Conservation (phyloP, 306 rosid genomes). For the Medicago lupulina region DNA sequence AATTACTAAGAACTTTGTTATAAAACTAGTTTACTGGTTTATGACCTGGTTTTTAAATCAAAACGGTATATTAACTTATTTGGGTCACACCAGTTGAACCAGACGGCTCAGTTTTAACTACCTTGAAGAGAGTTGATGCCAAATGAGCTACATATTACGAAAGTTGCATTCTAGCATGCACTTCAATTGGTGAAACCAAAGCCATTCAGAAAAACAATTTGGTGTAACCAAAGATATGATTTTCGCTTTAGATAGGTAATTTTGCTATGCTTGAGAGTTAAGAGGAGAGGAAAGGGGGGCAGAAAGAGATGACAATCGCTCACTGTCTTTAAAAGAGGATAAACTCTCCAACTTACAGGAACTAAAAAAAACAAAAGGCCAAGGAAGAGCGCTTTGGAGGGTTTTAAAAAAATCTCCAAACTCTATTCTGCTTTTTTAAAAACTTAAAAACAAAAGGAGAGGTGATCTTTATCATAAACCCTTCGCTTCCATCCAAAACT, state of each 20-base stretch:
- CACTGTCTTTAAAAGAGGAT: not conserved
- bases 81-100: too few species aligned
- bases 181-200: not conserved
- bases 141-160: not conserved
- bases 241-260: conserved; percentile 8
- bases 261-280: not conserved
- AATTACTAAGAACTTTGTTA: too few species aligned
- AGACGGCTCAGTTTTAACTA: too few species aligned
- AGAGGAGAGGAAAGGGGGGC: too few species aligned
- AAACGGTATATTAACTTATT: too few species aligned
- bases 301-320: too few species aligned
- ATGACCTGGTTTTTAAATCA: too few species aligned
- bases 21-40: too few species aligned
- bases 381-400: not conserved
- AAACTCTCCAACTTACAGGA: not conserved
- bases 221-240: not conserved
- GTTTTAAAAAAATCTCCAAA: not conserved
- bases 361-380: not conserved
- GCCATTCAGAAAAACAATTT: too few species aligned
- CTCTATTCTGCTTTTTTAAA: not conserved
- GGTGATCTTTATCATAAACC: not conserved
- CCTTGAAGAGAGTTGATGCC: not conserved
- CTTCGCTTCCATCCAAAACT: not conserved
- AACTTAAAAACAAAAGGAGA: not conserved
- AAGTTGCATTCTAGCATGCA: not conserved